Percentiles rank a stretch among this genome's conserved stretches.
These are phyloP conservation scores for Ogataea dorogensis DNA, from an alignment of 805 yeast species.

Conservation along the genomic window DNA sequence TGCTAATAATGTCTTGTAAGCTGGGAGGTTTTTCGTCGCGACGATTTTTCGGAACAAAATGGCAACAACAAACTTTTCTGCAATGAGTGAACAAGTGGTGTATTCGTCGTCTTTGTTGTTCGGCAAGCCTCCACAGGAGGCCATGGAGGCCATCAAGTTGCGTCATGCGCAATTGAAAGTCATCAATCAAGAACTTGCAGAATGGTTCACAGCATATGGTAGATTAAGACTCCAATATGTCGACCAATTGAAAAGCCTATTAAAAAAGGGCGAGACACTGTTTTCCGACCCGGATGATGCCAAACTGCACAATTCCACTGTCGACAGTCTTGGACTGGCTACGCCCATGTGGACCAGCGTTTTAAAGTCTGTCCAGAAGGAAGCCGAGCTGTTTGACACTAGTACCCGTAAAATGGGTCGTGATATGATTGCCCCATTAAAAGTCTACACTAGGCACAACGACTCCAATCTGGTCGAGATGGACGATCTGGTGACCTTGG, in stretches of 20 bases:
- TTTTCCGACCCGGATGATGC: slow-evolving; percentile 37
- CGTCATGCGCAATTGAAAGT: slow-evolving; percentile 54
- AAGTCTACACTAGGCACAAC: slow-evolving; percentile 51
- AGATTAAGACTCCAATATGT: slow-evolving; percentile 47
- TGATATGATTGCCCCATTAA: slow-evolving; percentile 56
- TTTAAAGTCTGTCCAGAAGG: slow-evolving; percentile 42
- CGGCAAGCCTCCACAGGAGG: slow-evolving; percentile 52
- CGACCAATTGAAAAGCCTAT: slow-evolving; percentile 43
- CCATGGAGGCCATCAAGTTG: slow-evolving; percentile 57
- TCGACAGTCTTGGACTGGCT: slow-evolving; percentile 47
- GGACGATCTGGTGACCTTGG: slow-evolving; percentile 35
- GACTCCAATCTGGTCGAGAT: slow-evolving; percentile 42
- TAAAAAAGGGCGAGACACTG: slow-evolving; percentile 36
- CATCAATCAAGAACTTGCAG: slow-evolving; percentile 59
- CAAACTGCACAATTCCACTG: slow-evolving; percentile 45
- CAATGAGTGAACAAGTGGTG: slow-evolving; percentile 19
- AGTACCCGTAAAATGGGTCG: slow-evolving; percentile 51
- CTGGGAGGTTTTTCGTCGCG: slow-evolving; percentile 6
- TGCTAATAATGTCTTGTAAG: too few relatives aligned
- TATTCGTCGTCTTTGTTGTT: slow-evolving; percentile 36
- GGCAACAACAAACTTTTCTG: slow-evolving; percentile 15
- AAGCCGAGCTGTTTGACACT: slow-evolving; percentile 42
- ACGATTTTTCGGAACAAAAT: slow-evolving; percentile 11
- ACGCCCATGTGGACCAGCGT: slow-evolving; percentile 45
- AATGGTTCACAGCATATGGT: slow-evolving; percentile 56